Conservation (phyloP, 1,139 yeast genomes). For the Blastobotrys niveus region DNA sequence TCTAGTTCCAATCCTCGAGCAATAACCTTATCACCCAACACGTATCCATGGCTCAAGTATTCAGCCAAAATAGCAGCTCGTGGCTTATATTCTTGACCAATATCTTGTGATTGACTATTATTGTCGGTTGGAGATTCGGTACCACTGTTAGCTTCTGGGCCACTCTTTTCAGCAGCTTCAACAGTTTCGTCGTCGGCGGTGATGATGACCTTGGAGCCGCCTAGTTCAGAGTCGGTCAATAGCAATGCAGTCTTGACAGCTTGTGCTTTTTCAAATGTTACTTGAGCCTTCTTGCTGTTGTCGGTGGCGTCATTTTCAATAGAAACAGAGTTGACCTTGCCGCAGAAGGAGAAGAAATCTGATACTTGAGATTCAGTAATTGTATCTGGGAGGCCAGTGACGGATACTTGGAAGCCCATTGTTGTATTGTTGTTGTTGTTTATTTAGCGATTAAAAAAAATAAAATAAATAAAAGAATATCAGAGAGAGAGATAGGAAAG, state of each 20-base stretch:
- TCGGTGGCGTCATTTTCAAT: constrained; percentile 34
- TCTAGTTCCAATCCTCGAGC: constrained; percentile 54
- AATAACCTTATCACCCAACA: constrained; percentile 56
- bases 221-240: constrained; percentile 68
- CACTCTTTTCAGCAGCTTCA: constrained; percentile 26
- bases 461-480: not conserved
- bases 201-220: constrained; percentile 50
- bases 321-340: constrained; percentile 49
- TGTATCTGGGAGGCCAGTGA: constrained; percentile 52
- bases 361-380: constrained; percentile 52
- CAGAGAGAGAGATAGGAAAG: too few species aligned
- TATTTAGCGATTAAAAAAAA: not conserved
- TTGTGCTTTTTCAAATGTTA: constrained; percentile 51
- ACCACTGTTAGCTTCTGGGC: constrained; percentile 27
- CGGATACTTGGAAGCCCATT: constrained; percentile 34
- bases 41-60: constrained; percentile 66
- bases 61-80: constrained; percentile 72
- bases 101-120: constrained; percentile 36
- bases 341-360: constrained; percentile 75
- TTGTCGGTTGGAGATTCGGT: constrained; percentile 19
- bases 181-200: constrained; percentile 37
- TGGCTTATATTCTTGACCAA: constrained; percentile 73
- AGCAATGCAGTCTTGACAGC: constrained; percentile 72
- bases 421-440: not conserved
- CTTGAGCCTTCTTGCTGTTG: constrained; percentile 36